Conservation (phyloP, 1,284 basidiomycete genomes). For the Rhizopogon hawkerae region DNA sequence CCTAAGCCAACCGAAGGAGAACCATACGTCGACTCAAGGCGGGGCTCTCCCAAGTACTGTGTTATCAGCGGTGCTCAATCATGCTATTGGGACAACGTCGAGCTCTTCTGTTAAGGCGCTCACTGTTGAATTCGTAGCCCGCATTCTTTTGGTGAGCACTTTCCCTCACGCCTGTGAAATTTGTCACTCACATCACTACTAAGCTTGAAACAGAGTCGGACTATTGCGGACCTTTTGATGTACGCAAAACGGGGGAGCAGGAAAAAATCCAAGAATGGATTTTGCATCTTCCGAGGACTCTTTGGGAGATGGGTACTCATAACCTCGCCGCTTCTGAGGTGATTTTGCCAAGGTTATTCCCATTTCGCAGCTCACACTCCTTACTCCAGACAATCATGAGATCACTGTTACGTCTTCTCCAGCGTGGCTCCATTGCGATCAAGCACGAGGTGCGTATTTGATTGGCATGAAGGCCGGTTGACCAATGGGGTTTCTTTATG, state of each 20-base stretch:
- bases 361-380: conserved; percentile 11
- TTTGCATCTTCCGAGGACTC: conserved; percentile 58
- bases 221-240: conserved; percentile 45
- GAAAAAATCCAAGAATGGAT: conserved; percentile 54
- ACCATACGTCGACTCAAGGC: conserved; percentile 8
- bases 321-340: conserved; percentile 55
- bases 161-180: neutral
- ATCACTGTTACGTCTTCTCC: conserved; percentile 52
- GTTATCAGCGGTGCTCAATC: conserved; percentile 47
- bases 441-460: conserved; percentile 34
- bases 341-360: conserved; percentile 13
- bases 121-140: conserved; percentile 65
- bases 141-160: conserved; percentile 54
- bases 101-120: conserved; percentile 51
- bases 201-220: conserved; percentile 57
- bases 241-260: conserved; percentile 27
- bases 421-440: conserved; percentile 43
- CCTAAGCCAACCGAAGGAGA: conserved; percentile 36
- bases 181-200: conserved; percentile 1
- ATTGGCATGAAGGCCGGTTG: neutral
- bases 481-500: neutral
- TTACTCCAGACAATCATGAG: conserved; percentile 46
- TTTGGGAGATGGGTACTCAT: conserved; percentile 74
- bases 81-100: conserved; percentile 49
- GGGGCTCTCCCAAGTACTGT: conserved; percentile 26